Evolutionary conservation across 2,329 filamentous ascomycete species (phyloP).

Genomic region (Beauveria pseudobassiana): DNA sequence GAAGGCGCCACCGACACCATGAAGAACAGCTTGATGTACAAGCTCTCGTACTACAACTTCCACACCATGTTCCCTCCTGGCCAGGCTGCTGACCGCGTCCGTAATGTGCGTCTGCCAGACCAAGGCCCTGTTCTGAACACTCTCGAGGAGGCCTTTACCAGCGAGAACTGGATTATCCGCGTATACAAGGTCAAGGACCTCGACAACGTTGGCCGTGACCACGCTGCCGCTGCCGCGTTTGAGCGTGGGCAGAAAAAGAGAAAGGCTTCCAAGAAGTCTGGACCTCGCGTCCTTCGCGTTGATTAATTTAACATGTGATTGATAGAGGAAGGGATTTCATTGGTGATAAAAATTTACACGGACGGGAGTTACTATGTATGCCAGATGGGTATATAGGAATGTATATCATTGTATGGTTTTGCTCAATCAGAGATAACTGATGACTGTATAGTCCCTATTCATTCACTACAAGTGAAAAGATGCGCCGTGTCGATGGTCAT

Average conservation of each 20-base stretch:
- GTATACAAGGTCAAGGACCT: slow-evolving; percentile 99
- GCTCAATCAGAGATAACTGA: slow-evolving; percentile 11
- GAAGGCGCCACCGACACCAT: slow-evolving; percentile 90
- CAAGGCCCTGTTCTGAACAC: slow-evolving; percentile 79
- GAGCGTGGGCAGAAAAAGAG: slow-evolving; percentile 79
- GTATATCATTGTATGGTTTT: slow-evolving; percentile 23
- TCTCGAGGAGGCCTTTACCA: slow-evolving; percentile 94
- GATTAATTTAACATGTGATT: slow-evolving; percentile 43
- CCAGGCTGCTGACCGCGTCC: slow-evolving; percentile 85
- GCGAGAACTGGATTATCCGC: slow-evolving; percentile 99
- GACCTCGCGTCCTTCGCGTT: slow-evolving; percentile 62
- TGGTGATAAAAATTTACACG: slow-evolving; percentile 7
- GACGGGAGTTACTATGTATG: slow-evolving; percentile 28
- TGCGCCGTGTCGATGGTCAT: neutral
- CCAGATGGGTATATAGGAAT: slow-evolving; percentile 17
- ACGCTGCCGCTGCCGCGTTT: slow-evolving; percentile 61
- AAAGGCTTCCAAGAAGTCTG: slow-evolving; percentile 63
- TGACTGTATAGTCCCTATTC: neutral
- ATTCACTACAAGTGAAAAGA: neutral
- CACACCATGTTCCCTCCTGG: slow-evolving; percentile 83
- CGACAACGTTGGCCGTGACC: slow-evolving; percentile 90
- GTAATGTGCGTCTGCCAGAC: slow-evolving; percentile 71
- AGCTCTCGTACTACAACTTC: slow-evolving; percentile 99
- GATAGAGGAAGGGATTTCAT: slow-evolving; percentile 1
- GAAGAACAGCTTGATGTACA: slow-evolving; percentile 99